Base-by-base conservation (phyloP, 352 stramenopile species). In the Aphanomyces invadans region DNA sequence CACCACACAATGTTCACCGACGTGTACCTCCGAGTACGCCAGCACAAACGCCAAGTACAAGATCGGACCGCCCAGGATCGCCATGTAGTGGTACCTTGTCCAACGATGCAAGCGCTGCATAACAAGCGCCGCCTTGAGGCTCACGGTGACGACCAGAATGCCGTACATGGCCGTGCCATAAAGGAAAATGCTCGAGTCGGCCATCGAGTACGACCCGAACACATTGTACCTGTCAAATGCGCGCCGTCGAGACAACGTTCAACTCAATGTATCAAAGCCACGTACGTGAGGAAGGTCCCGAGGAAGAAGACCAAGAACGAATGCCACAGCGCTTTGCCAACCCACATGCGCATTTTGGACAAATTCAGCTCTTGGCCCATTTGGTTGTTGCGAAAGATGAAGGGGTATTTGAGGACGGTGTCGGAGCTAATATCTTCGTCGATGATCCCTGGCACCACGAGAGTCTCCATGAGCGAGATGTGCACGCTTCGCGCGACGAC, bases 381-480 rank as follows among this genome's bases (percentile, higher is more conserved):
- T 44, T 67, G 56, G 46, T 69, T 69, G 44, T 56, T 89, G 3
- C 86, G 82, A 62, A 92, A 92, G 0, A 92, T 82, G 60, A 88
- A 90, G 1, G 86, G 86, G 51, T 90, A 90, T 3, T 77, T 73
- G 2, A 95, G 66, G 12, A 92, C 83, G 0, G 83, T 75, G 1
- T 74, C 69, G 38, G 89, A 81, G 10, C 83, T 75, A 69, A 95
- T 92, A 36, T 95, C 86, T 73, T 95, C 82, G 31, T 95, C 86
- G 1, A 74, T 75, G 54, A 95, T 88, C 0, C 83, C 60, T 67
- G 54, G 0, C n/a, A 23, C 59, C 12, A 53, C 0, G 29, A 23
- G n/a, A n/a, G 39, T 1, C 21, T n/a, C 17, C 39, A 15, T 15
- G 0, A n/a, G 39, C 21, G 17, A n/a, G 39, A n/a, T 15, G 39